phyloP scores from a whole-genome alignment of 176 grass and related monocot genomes.

The Thalia dealbata region DNA sequence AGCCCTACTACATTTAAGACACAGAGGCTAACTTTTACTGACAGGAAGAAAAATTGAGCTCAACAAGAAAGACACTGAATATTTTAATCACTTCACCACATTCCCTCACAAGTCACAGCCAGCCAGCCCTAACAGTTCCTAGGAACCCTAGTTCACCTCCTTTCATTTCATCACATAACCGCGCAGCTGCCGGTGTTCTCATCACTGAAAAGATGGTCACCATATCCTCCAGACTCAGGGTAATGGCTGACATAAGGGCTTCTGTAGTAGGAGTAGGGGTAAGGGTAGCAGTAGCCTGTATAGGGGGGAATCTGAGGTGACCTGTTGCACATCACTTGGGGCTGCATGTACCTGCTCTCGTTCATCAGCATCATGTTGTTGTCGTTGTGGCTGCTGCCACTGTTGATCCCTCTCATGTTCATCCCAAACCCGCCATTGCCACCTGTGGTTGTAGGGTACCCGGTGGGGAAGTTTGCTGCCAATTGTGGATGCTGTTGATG shows the following conservation, averaged over 20 bases:
- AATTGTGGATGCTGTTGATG: slow-evolving; percentile 15
- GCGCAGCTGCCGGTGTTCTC: slow-evolving; percentile 66
- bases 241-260: slow-evolving; percentile 28
- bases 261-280: slow-evolving; percentile 14
- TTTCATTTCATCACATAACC: slow-evolving; percentile 55
- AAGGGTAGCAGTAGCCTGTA: slow-evolving; percentile 64
- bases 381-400: neutral
- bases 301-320: slow-evolving; percentile 88
- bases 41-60: neutral
- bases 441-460: neutral
- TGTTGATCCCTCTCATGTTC: slow-evolving; percentile 32
- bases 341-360: slow-evolving; percentile 38
- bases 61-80: neutral
- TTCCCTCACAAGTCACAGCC: neutral
- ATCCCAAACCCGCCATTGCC: slow-evolving; percentile 32
- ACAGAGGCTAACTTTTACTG: neutral
- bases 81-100: neutral
- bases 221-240: slow-evolving; percentile 37
- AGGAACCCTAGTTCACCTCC: neutral
- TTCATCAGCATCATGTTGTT: slow-evolving; percentile 64
- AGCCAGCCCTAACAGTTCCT: neutral
- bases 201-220: slow-evolving; percentile 82
- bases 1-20: neutral
- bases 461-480: neutral
- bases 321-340: slow-evolving; percentile 90